A percentile compares a stretch with the other conserved stretches of the same genome.
phyloP scores from a whole-genome alignment of 805 yeast species.

The Kuraishia borneana region DNA sequence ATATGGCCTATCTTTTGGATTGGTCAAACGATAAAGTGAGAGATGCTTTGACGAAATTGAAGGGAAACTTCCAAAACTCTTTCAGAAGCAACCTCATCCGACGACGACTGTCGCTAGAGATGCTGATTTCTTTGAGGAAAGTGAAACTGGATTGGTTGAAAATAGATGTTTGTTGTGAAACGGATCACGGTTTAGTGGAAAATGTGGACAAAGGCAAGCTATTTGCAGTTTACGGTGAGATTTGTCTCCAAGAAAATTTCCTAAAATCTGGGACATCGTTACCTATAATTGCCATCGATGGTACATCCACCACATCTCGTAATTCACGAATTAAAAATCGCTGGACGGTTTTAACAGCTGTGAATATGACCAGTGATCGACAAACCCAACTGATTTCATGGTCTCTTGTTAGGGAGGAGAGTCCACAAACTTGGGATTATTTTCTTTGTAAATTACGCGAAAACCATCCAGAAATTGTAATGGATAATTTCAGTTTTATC shows the following conservation, averaged over 20 bases:
- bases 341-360: neutral
- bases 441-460: neutral
- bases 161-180: too few relatives aligned
- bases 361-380: neutral
- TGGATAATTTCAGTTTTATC: neutral
- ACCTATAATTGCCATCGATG: neutral
- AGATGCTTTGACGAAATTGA: too few relatives aligned
- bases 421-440: neutral
- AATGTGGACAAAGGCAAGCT: neutral
- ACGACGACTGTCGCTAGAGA: too few relatives aligned
- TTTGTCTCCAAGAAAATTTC: neutral
- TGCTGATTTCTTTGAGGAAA: too few relatives aligned
- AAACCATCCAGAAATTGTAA: neutral
- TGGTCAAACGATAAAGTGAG: too few relatives aligned
- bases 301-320: neutral
- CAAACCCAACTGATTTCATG: neutral
- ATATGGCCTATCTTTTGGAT: too few relatives aligned
- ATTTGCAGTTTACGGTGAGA: neutral
- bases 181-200: neutral
- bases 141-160: too few relatives aligned
- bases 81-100: neutral
- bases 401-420: neutral
- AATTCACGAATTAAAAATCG: neutral
- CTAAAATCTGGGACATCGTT: neutral
- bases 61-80: neutral